phyloP scores from a whole-genome alignment of 257 asterid species.

The Gentiana straminea region DNA sequence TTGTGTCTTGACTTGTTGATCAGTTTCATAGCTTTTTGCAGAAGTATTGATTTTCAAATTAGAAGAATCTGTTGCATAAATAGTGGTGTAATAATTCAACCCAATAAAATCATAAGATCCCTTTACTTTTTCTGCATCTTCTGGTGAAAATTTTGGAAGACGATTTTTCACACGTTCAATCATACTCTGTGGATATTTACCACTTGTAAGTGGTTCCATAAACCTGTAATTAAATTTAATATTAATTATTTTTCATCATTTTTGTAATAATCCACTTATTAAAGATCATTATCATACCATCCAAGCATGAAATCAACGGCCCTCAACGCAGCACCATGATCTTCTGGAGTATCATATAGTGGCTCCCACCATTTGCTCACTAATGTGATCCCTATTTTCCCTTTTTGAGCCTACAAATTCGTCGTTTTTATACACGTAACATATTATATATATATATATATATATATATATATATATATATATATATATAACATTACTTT shows the following conservation, averaged over 20 bases:
- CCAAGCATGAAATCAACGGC: slow-evolving; percentile 24
- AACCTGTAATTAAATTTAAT: slow-evolving; percentile 6
- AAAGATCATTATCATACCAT: slow-evolving; percentile 10
- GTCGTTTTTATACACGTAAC: no score
- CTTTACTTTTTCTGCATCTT: slow-evolving; percentile 6
- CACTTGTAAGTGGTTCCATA: slow-evolving; percentile 15
- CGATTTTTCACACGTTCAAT: slow-evolving; percentile 8
- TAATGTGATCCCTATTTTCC: slow-evolving; percentile 41
- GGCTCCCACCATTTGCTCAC: slow-evolving; percentile 44
- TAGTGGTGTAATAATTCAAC: slow-evolving; percentile 18
- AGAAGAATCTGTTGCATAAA: slow-evolving; percentile 3
- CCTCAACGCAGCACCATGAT: slow-evolving; percentile 8
- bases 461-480: no score
- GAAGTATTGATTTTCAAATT: not conserved
- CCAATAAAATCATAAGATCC: slow-evolving; percentile 22
- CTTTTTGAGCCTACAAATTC: slow-evolving; percentile 32
- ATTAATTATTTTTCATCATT: not conserved
- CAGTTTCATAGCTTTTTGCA: slow-evolving; percentile 1
- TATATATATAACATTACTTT: no score
- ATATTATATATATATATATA: no score
- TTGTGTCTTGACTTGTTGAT: not conserved
- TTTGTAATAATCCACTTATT: not conserved
- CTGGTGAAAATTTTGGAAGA: slow-evolving; percentile 16
- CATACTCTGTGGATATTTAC: slow-evolving; percentile 21
- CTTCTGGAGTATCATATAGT: slow-evolving; percentile 7